Evolutionary conservation across 2,329 filamentous ascomycete species (phyloP).

Genomic region (Ascochyta rabiei): DNA sequence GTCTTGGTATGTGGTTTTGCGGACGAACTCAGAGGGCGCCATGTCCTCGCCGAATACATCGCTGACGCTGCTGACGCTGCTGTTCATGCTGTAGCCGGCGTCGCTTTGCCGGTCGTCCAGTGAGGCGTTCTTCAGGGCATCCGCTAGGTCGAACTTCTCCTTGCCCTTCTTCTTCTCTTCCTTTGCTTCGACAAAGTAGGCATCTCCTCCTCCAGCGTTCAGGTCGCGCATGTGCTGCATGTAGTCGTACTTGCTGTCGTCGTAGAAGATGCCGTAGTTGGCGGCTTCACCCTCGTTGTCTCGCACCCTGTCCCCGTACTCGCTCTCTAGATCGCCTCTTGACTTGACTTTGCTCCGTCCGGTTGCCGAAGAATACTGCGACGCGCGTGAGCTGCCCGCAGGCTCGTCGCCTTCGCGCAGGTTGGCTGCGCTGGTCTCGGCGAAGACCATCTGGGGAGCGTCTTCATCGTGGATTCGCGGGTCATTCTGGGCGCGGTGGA

Average conservation of each 20-base stretch:
- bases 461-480: conserved; percentile 91
- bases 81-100: conserved; percentile 51
- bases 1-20: conserved; percentile 81
- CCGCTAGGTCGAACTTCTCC: conserved; percentile 78
- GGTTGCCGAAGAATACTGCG: conserved; percentile 50
- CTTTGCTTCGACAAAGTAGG: conserved; percentile 80
- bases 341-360: conserved; percentile 63
- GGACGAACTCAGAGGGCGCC: conserved; percentile 78
- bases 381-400: conserved; percentile 54
- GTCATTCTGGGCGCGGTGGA: conserved; percentile 96
- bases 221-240: conserved; percentile 98
- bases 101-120: conserved; percentile 52
- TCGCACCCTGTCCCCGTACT: conserved; percentile 74
- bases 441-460: conserved; percentile 89
- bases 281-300: conserved; percentile 96
- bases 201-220: conserved; percentile 67
- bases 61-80: conserved; percentile 48
- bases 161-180: conserved; percentile 70
- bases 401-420: conserved; percentile 38
- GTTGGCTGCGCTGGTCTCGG: conserved; percentile 62
- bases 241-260: conserved; percentile 96
- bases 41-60: conserved; percentile 75
- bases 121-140: conserved; percentile 69
- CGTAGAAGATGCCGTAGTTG: conserved; percentile 89
- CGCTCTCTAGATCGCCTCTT: conserved; percentile 75